A percentile compares a stretch with the other conserved stretches of the same genome.
These are phyloP conservation scores for Rosellinia necatrix DNA, from an alignment of 2,329 filamentous ascomycete species.

Conservation along the genomic window DNA sequence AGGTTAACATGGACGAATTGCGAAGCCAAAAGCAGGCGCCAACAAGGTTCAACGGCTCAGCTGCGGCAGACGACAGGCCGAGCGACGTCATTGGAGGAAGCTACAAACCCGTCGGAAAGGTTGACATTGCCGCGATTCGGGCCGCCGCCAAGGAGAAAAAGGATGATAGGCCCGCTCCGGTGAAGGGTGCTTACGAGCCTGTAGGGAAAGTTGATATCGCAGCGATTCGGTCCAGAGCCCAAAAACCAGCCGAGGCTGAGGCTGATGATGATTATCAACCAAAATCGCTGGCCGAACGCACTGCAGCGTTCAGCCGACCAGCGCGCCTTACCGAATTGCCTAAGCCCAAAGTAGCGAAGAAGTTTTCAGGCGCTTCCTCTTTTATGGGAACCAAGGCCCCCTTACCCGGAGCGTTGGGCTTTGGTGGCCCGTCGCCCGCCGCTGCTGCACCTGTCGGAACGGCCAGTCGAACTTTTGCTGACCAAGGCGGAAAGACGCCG, in stretches of 20 bases:
- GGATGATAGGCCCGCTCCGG: conserved; percentile 80
- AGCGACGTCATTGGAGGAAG: conserved; percentile 77
- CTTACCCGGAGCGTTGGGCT: conserved; percentile 69
- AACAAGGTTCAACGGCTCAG: conserved; percentile 60
- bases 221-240: conserved; percentile 83
- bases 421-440: conserved; percentile 65
- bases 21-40: conserved; percentile 72
- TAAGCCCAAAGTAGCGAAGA: conserved; percentile 94
- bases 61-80: conserved; percentile 50
- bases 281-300: conserved; percentile 75
- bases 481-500: conserved; percentile 92
- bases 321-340: conserved; percentile 86
- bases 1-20: conserved; percentile 89
- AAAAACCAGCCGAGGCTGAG: conserved; percentile 58
- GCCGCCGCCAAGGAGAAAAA: conserved; percentile 69
- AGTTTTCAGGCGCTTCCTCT: conserved; percentile 71
- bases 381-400: conserved; percentile 92
- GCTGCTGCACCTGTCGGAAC: conserved; percentile 70
- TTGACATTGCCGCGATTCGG: conserved; percentile 93
- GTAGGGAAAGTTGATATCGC: conserved; percentile 97
- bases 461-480: conserved; percentile 91
- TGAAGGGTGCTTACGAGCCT: conserved; percentile 94
- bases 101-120: conserved; percentile 94
- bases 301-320: conserved; percentile 72
- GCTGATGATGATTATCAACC: conserved; percentile 50